Evolutionary conservation across 192 early-diverging fungal species (phyloP), one percentile per base, ranked within the genome.

Genomic region (Rhizophagus sp.): DNA sequence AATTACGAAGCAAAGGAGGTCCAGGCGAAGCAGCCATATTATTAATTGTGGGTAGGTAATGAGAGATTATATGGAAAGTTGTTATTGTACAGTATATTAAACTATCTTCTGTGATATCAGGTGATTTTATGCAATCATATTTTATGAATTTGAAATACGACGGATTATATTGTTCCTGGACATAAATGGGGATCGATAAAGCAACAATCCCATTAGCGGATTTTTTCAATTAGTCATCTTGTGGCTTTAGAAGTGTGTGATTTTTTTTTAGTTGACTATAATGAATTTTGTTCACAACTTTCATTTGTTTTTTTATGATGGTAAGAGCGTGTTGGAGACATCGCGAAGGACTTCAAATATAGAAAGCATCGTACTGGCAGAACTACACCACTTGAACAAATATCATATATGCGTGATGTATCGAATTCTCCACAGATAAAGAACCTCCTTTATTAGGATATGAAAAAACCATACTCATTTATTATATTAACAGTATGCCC

Each of bases 201-300:
- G 13, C 79, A 61, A 9, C 69, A 73, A 80, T 80, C 49, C 70
- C 79, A 34, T 73, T 80, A 73, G 50, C 79, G 25, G 70, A 80
- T 25, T 73, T 79, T 63, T 70, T 67, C n/a, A 63, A 80, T 80
- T 63, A 80, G 79, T 73, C 79, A 80, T 80, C 33, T 80, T 9
- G 50, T 80, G 1, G 79, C 79, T 80, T 80, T 80, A 71, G 68
- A 73, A 63, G 79, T 80, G 73, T 80, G 49, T 52, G n/a, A 15
- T 62, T 57, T 36, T 70, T 73, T 80, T 63, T 52, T 36, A 22
- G 34, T 80, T n/a, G 63, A 34, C 49, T 62, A 74, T n/a, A 63
- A 71, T 34, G 25, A 30, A 68, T 49, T 78, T 65, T 78, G 67
- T 61, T 78, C 49, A 78, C 76, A 68, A 78, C 67, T 69, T 78